phyloP scores from a whole-genome alignment of 208 protist genomes.

The Borovskyia barvae region DNA sequence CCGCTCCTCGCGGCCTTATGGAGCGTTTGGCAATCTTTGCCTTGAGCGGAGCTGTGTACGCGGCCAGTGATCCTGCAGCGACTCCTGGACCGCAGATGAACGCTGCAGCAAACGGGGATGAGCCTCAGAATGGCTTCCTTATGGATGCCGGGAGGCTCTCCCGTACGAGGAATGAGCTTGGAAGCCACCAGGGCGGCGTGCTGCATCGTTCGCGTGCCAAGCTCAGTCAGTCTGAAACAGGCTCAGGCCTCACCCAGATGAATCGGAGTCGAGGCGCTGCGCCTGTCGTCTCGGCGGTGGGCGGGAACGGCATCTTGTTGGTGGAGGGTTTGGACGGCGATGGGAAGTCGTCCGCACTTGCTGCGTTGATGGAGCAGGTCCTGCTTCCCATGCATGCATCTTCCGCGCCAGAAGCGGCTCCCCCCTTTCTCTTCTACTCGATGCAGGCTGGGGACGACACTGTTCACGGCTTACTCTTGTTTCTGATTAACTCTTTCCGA shows the following conservation, averaged over 20 bases:
- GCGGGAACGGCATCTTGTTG: constrained; percentile 44
- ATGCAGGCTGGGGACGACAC: constrained; percentile 58
- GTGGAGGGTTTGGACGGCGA: constrained; percentile 64
- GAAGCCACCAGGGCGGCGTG: too few species aligned
- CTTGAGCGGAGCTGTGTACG: constrained; percentile 14
- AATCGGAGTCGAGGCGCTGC: not conserved
- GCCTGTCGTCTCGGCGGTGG: not conserved
- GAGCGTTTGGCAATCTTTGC: constrained; percentile 61
- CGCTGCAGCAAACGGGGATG: too few species aligned
- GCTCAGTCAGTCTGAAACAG: too few species aligned
- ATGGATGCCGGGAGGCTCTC: too few species aligned
- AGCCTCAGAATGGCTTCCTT: too few species aligned
- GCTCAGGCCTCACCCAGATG: not conserved
- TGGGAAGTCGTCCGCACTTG: constrained; percentile 70
- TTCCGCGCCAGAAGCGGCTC: not conserved
- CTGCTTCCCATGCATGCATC: constrained; percentile 13
- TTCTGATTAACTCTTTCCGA: constrained; percentile 42
- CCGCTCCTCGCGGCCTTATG: constrained; percentile 49
- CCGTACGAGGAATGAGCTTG: too few species aligned
- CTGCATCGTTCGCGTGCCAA: too few species aligned
- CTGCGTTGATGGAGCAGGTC: constrained; percentile 41
- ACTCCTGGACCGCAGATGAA: too few species aligned
- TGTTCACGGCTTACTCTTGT: constrained; percentile 53
- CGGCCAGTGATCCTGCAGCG: not conserved
- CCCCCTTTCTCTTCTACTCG: constrained; percentile 59